Base-by-base conservation (phyloP, 1,284 basidiomycete genomes). In the Cutaneotrichosporon spelunceum region DNA sequence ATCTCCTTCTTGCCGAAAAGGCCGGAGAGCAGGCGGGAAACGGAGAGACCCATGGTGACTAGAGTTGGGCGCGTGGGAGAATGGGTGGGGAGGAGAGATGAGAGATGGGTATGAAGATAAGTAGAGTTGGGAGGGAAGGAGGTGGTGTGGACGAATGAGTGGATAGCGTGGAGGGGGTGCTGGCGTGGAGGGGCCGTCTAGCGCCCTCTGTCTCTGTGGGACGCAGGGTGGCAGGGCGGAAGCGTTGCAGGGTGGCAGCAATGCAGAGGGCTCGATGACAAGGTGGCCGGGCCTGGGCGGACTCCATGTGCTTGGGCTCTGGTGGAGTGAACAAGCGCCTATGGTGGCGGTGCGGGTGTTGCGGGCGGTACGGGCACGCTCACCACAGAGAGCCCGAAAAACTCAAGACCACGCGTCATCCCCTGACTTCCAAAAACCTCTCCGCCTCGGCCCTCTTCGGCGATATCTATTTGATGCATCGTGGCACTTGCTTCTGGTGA, bases 1-100 rank as follows among this genome's bases (percentile, higher is more conserved):
- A 99, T 98, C 83, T 99, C 96, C 86, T 90, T 96, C 86, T 97
- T 98, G 82, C 95, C 95, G 76, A 99, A 94, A 79, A 99, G 85
- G 80, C 85, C 86, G 65, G 86, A 85, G 76, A 96, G 86, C 59
- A 93, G 83, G 74, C 78, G 85, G 70, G 91, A 94, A 73, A 94
- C 82, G 50, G 86, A 87, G 71, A 94, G 83, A 88, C 92, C 91
- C 91, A 93, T 93, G 78, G 6, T 52, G 47, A n/a, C 27, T 49
- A 24, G 47, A 19, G 24, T 27, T 16, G 47, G 26, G 47, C 13
- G 47, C 13, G 49, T 10, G 44, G 21, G 44, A 49, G 47, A 44
- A 27, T 23, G 44, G 34, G 45, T 44, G 33, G 24, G 27, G 23
- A 21, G 13, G 55, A 57, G 48, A 56, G 34, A 30, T 44, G 44